These are phyloP conservation scores for Polygonum maritimum DNA, from an alignment of 148 eudicot species.

Conservation along the genomic window DNA sequence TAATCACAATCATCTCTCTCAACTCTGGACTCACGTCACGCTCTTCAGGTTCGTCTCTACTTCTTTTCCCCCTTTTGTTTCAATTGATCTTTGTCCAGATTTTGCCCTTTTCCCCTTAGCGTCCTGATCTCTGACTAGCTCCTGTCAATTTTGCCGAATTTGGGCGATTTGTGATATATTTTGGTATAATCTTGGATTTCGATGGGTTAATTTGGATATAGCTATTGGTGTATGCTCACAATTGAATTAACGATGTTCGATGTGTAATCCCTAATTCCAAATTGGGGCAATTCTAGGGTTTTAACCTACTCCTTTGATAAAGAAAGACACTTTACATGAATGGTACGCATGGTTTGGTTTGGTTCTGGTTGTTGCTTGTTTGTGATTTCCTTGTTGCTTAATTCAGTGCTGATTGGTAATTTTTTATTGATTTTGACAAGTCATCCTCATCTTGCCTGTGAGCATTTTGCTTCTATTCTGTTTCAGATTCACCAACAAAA, in stretches of 20 bases:
- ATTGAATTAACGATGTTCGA: conserved; percentile 3
- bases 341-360: background rate
- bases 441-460: background rate
- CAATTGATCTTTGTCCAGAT: background rate
- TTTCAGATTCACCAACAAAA: background rate
- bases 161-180: background rate
- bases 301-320: background rate
- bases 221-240: background rate
- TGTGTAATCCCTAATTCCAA: background rate
- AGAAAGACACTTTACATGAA: background rate
- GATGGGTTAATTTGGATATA: background rate
- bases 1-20: background rate
- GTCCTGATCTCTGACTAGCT: conserved; percentile 1
- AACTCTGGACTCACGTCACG: background rate
- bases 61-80: background rate
- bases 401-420: background rate
- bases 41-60: background rate
- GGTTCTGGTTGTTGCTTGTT: background rate
- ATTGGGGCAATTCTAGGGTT: conserved; percentile 1
- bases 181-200: background rate
- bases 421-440: background rate
- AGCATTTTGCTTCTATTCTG: background rate
- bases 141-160: background rate
- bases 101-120: background rate
- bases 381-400: conserved; percentile 2